These are phyloP conservation scores for Fragilariopsis cylindrus DNA, from an alignment of 108 stramenopile genomes.

Conservation along the genomic window DNA sequence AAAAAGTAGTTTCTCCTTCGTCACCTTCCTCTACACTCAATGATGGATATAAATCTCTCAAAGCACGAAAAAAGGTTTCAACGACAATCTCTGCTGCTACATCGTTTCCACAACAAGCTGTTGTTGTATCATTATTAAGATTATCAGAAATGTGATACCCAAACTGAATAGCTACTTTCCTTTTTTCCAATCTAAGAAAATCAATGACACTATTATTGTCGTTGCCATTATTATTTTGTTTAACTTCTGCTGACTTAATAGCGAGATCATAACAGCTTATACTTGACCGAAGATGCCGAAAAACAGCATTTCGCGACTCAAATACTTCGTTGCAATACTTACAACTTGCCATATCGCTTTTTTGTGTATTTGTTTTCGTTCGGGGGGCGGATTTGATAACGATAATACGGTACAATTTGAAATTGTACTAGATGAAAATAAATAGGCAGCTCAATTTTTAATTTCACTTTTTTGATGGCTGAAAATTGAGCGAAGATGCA, in stretches of 20 bases:
- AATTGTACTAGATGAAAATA: too few species aligned
- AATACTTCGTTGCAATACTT: conserved; percentile 46
- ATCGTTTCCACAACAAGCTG: neutral
- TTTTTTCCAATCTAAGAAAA: neutral
- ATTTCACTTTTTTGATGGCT: too few species aligned
- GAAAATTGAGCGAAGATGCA: too few species aligned
- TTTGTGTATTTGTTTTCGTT: too few species aligned
- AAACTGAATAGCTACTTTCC: conserved; percentile 24
- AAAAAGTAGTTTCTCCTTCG: conserved; percentile 1
- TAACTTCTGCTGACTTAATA: neutral
- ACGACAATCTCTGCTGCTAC: neutral
- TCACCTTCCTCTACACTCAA: conserved; percentile 46
- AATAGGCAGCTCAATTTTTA: too few species aligned
- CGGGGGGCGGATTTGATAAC: too few species aligned
- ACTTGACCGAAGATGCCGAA: conserved; percentile 62
- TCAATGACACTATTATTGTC: neutral
- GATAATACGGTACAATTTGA: too few species aligned
- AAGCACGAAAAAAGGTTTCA: neutral
- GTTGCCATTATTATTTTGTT: neutral
- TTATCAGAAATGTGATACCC: conserved; percentile 10
- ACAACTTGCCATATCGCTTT: neutral
- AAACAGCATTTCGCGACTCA: conserved; percentile 65
- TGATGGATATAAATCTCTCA: conserved; percentile 3
- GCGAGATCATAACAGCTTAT: neutral
- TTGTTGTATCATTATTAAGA: neutral